Conservation (phyloP, 2,329 filamentous ascomycete genomes). For the Fusarium denticulatum region DNA sequence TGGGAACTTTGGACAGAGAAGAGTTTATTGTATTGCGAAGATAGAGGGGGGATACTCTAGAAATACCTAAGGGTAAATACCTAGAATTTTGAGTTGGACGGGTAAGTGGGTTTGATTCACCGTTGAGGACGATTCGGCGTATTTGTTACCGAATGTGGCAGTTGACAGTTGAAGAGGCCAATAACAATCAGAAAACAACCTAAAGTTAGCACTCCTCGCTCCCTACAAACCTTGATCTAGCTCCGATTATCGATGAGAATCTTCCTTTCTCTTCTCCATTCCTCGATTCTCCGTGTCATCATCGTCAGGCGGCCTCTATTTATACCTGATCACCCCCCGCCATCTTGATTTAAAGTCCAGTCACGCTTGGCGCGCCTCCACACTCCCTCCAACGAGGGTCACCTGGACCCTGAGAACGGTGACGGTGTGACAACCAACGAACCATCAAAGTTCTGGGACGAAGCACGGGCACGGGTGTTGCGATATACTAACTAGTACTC, state of each 20-base stretch:
- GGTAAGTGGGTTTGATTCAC: neutral
- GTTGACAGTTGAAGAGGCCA: slow-evolving; percentile 16
- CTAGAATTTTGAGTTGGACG: neutral
- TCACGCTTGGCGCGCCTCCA: slow-evolving; percentile 35
- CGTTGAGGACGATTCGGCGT: slow-evolving; percentile 16
- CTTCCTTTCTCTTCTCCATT: neutral
- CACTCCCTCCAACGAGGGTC: slow-evolving; percentile 25
- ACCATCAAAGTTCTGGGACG: slow-evolving; percentile 23
- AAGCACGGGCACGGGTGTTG: slow-evolving; percentile 28
- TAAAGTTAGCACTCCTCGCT: slow-evolving; percentile 1
- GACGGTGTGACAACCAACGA: slow-evolving; percentile 37
- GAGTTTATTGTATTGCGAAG: neutral
- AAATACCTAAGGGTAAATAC: neutral
- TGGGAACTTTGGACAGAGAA: neutral
- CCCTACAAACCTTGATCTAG: neutral
- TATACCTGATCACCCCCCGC: slow-evolving; percentile 22
- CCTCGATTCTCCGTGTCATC: neutral
- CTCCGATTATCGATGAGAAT: neutral
- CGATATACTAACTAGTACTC: slow-evolving; percentile 1
- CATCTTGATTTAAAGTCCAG: slow-evolving; percentile 28
- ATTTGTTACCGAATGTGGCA: slow-evolving; percentile 24
- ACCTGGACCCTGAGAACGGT: slow-evolving; percentile 38
- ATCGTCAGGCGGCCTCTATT: neutral
- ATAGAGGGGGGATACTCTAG: neutral
- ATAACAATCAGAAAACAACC: slow-evolving; percentile 11